Conservation (phyloP, 495 filamentous ascomycete species). For the Astrothelium subdiscretum region DNA sequence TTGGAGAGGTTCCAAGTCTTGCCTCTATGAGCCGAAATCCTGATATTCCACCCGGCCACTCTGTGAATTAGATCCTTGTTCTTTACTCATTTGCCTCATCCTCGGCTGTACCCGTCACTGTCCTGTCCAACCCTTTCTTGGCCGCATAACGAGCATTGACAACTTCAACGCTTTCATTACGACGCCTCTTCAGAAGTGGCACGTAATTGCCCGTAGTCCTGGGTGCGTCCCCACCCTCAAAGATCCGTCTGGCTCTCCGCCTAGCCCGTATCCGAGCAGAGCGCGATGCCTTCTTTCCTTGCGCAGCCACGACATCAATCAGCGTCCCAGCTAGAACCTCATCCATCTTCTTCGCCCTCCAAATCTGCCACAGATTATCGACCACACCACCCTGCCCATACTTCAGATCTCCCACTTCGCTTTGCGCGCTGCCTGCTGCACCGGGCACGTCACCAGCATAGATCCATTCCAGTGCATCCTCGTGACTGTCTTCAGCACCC, state of each 20-base stretch:
- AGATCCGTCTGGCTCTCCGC: slow-evolving; percentile 45
- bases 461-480: slow-evolving; percentile 67
- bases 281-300: slow-evolving; percentile 28
- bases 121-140: slow-evolving; percentile 47
- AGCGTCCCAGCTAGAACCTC: slow-evolving; percentile 65
- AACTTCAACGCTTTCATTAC: slow-evolving; percentile 52
- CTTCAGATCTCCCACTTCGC: slow-evolving; percentile 35
- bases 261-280: slow-evolving; percentile 9
- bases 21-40: slow-evolving; percentile 56
- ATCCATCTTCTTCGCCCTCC: slow-evolving; percentile 78
- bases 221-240: slow-evolving; percentile 54
- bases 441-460: slow-evolving; percentile 52
- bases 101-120: slow-evolving; percentile 3
- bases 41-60: slow-evolving; percentile 2
- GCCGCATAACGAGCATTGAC: slow-evolving; percentile 68
- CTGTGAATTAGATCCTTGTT: not conserved
- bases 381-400: slow-evolving; percentile 57
- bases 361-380: slow-evolving; percentile 64
- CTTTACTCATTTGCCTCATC: slow-evolving; percentile 1
- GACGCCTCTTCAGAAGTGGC: slow-evolving; percentile 53
- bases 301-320: slow-evolving; percentile 47
- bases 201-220: slow-evolving; percentile 55
- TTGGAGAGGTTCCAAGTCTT: slow-evolving; percentile 68
- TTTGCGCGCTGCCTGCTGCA: slow-evolving; percentile 22
- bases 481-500: slow-evolving; percentile 32